Conservation (phyloP, 2,329 filamentous ascomycete genomes). For the Sporothrix variecibatus region DNA sequence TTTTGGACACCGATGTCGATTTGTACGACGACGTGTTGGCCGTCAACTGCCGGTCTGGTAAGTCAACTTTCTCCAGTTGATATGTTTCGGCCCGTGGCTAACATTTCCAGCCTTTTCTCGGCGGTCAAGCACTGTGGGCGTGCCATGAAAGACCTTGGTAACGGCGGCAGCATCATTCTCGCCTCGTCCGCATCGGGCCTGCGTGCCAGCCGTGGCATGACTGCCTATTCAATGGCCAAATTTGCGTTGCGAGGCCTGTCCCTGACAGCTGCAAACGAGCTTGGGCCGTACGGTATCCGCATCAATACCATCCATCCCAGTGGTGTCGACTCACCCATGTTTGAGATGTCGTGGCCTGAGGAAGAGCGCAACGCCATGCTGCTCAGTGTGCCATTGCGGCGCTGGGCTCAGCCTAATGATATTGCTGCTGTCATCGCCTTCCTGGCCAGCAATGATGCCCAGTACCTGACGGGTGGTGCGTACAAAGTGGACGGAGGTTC, state of each 20-base stretch:
- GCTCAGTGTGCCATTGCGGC: not conserved
- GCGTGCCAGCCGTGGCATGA: not conserved
- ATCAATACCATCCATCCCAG: conserved; percentile 16
- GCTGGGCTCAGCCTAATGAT: conserved; percentile 6
- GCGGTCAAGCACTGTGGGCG: not conserved
- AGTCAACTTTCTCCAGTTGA: too few species aligned
- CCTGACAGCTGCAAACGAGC: conserved; percentile 2
- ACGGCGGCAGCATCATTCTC: conserved; percentile 6
- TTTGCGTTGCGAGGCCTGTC: conserved; percentile 5
- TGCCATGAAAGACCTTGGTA: conserved; percentile 4
- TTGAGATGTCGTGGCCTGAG: conserved; percentile 9
- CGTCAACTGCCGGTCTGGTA: conserved; percentile 5
- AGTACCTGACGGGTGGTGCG: conserved; percentile 9
- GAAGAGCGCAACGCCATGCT: conserved; percentile 11
- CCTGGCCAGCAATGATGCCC: not conserved
- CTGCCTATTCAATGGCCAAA: conserved; percentile 13
- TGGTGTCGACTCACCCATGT: conserved; percentile 12
- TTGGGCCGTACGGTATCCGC: not conserved
- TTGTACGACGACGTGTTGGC: not conserved
- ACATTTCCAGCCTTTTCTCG: not conserved
- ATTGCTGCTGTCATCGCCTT: not conserved
- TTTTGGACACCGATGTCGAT: not conserved
- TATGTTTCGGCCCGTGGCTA: not conserved
- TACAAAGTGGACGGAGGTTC: conserved; percentile 15
- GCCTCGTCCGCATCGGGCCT: conserved; percentile 9